Conservation (phyloP, 1,284 basidiomycete species). For the Puccinia hordei region DNA sequence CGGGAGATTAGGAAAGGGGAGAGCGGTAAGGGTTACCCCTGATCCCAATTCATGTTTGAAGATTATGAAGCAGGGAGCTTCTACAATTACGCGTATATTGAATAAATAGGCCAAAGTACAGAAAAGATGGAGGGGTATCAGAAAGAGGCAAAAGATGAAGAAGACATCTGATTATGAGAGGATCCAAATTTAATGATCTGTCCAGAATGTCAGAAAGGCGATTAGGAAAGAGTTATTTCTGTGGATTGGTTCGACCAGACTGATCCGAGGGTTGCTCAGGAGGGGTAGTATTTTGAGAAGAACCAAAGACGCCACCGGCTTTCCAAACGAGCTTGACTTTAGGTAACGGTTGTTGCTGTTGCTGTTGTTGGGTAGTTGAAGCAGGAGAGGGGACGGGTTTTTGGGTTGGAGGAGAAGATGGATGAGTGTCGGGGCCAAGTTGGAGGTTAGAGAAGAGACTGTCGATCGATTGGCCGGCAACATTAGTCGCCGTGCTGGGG, state of each 20-base stretch:
- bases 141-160: no score
- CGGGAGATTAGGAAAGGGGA: no score
- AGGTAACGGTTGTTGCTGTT: not conserved
- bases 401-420: not conserved
- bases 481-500: not conserved
- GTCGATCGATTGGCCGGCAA: conserved; percentile 3
- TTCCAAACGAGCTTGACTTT: conserved; percentile 28
- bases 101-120: no score
- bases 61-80: no score
- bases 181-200: no score
- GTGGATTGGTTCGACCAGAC: not conserved
- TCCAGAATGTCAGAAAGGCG: not conserved
- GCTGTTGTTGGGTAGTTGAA: not conserved
- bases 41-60: no score
- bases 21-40: no score
- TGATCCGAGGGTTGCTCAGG: not conserved
- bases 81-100: no score
- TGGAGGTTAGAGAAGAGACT: conserved; percentile 9
- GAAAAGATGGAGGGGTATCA: no score
- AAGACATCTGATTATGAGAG: no score
- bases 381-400: not conserved
- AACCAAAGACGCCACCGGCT: conserved; percentile 13
- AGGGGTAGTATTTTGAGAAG: not conserved
- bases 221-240: not conserved
- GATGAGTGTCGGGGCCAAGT: not conserved